phyloP scores from a whole-genome alignment of 495 filamentous ascomycete genomes.

The Extremus antarcticus region DNA sequence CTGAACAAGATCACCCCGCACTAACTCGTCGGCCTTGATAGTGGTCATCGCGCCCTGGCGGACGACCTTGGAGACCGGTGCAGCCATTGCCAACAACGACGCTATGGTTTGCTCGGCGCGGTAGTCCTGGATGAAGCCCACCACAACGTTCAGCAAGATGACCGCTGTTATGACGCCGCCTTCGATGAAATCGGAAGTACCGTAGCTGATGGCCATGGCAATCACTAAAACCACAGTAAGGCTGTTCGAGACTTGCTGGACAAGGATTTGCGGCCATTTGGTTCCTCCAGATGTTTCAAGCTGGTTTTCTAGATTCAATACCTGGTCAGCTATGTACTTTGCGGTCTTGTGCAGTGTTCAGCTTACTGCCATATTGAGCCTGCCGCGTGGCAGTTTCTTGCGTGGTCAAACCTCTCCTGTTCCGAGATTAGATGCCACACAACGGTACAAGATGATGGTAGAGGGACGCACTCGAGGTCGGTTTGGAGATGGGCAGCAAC shows the following conservation, averaged over 20 bases:
- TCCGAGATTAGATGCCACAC: not conserved
- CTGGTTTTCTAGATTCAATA: not conserved
- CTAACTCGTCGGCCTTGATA: slow-evolving; percentile 58
- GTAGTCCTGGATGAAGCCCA: slow-evolving; percentile 67
- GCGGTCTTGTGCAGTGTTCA: too few species aligned
- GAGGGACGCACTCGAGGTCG: not conserved
- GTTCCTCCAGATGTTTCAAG: slow-evolving; percentile 5
- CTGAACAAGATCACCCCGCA: slow-evolving; percentile 62
- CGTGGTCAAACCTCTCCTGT: slow-evolving; percentile 5
- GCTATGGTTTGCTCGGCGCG: slow-evolving; percentile 77
- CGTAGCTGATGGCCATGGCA: slow-evolving; percentile 68
- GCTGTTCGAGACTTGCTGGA: slow-evolving; percentile 24
- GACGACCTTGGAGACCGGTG: slow-evolving; percentile 63
- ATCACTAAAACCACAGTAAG: slow-evolving; percentile 51
- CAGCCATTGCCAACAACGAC: slow-evolving; percentile 62
- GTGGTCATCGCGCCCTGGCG: slow-evolving; percentile 49
- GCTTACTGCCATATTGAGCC: not conserved
- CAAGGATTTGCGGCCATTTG: slow-evolving; percentile 7
- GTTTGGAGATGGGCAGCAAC: slow-evolving; percentile 1
- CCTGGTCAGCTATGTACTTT: too few species aligned
- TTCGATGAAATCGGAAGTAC: slow-evolving; percentile 63
- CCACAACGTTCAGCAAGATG: slow-evolving; percentile 12
- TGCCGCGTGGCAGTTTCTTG: not conserved
- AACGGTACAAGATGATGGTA: not conserved
- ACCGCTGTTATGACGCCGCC: slow-evolving; percentile 59